A percentile compares a stretch with the other conserved stretches of the same genome.
phyloP scores from a whole-genome alignment of 2,329 filamentous ascomycete genomes.

The Pyrenochaeta sp. region DNA sequence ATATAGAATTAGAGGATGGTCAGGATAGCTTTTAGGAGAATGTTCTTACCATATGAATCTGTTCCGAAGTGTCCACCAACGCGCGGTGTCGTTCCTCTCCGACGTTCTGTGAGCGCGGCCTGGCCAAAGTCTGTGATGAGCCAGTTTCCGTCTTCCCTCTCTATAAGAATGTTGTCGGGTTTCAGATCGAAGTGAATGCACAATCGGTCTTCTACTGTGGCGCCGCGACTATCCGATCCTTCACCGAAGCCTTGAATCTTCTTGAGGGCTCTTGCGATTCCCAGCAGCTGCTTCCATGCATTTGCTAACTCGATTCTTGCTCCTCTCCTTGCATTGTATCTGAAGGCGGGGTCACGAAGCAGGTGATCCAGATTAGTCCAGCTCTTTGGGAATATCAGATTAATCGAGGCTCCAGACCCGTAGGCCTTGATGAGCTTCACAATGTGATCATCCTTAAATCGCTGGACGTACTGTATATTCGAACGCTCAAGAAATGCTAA shows the following conservation, averaged over 20 bases:
- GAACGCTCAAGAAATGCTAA: conserved; percentile 4
- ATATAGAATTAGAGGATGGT: too few species aligned
- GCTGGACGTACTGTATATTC: conserved; percentile 5
- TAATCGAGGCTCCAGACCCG: conserved; percentile 8
- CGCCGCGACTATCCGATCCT: background rate
- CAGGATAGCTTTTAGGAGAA: too few species aligned
- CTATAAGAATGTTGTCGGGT: conserved; percentile 15
- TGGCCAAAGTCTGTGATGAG: conserved; percentile 20
- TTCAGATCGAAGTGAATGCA: conserved; percentile 15
- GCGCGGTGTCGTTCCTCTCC: conserved; percentile 2
- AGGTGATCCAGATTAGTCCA: conserved; percentile 14
- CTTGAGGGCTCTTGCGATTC: conserved; percentile 9
- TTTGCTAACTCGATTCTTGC: background rate
- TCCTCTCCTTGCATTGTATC: conserved; percentile 3
- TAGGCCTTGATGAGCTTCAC: conserved; percentile 22
- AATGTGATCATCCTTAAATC: conserved; percentile 11
- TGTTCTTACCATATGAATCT: conserved; percentile 8
- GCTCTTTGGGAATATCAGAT: conserved; percentile 15
- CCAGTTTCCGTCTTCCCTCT: conserved; percentile 8
- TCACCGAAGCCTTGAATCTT: conserved; percentile 3
- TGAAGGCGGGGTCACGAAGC: conserved; percentile 4
- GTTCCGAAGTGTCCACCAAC: conserved; percentile 1
- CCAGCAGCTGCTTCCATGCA: conserved; percentile 13
- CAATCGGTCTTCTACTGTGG: background rate
- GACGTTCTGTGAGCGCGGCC: conserved; percentile 2